These are phyloP conservation scores for Fraxinus floribunda DNA, from an alignment of 305 asterid genomes.

Conservation along the genomic window DNA sequence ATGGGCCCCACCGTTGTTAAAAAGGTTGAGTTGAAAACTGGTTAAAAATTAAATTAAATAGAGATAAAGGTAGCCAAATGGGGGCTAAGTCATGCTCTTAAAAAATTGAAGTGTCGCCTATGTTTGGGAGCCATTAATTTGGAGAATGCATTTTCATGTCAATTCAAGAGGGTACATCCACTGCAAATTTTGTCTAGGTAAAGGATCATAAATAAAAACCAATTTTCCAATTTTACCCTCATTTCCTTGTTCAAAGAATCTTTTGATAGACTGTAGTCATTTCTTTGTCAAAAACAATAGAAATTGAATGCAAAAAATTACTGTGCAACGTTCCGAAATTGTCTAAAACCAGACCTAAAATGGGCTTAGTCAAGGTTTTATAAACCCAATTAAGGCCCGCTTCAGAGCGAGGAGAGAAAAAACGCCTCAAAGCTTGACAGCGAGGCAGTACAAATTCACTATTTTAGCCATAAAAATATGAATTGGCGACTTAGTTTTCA, in stretches of 20 bases:
- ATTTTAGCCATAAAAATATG: neutral
- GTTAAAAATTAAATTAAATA: neutral
- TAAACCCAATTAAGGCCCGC: neutral
- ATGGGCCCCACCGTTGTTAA: neutral
- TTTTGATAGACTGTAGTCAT: neutral
- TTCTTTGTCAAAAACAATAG: neutral
- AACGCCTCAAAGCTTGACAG: neutral
- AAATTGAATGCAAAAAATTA: neutral
- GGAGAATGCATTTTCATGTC: neutral
- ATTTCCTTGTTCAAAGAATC: neutral
- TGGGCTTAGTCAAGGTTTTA: neutral
- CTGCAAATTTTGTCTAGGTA: neutral
- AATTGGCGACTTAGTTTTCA: neutral
- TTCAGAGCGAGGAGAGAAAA: neutral
- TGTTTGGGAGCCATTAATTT: neutral
- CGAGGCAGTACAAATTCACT: neutral
- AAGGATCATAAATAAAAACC: neutral
- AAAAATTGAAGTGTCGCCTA: neutral
- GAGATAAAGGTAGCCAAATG: neutral
- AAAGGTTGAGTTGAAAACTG: neutral
- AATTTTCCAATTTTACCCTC: neutral
- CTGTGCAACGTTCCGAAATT: neutral
- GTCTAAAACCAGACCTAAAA: neutral
- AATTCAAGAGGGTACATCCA: neutral
- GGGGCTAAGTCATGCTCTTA: neutral